Evolutionary conservation across 2,329 filamentous ascomycete genomes (phyloP).

Genomic region (Lizonia empirigonia): DNA sequence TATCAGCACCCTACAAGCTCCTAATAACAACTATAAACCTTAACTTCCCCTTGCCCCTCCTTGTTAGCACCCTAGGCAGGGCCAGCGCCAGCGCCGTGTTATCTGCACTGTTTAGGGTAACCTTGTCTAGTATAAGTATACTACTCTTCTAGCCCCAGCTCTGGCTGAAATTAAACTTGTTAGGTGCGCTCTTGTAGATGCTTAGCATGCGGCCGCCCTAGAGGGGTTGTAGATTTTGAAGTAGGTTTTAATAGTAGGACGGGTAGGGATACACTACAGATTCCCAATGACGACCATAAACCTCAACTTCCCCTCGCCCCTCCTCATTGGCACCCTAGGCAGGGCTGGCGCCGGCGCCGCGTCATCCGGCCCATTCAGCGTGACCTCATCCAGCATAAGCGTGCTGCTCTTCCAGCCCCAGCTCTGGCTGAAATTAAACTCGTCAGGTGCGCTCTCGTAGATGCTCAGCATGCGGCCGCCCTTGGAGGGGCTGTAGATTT

Average conservation of each 20-base stretch:
- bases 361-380: constrained; percentile 28
- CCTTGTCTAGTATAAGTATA: constrained; percentile 62
- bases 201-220: constrained; percentile 62
- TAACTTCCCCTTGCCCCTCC: constrained; percentile 57
- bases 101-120: constrained; percentile 28
- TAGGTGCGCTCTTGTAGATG: constrained; percentile 64
- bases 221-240: constrained; percentile 67
- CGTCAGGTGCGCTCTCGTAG: constrained; percentile 64
- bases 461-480: constrained; percentile 64
- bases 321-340: constrained; percentile 36
- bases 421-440: constrained; percentile 65
- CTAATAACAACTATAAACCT: constrained; percentile 67
- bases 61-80: constrained; percentile 24
- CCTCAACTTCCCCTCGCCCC: constrained; percentile 58
- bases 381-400: constrained; percentile 59
- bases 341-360: too few relatives aligned
- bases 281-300: constrained; percentile 67
- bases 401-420: constrained; percentile 67
- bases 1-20: constrained; percentile 49
- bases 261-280: constrained; percentile 43
- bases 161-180: constrained; percentile 65
- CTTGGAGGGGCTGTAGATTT: constrained; percentile 64
- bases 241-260: constrained; percentile 65
- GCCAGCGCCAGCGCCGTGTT: too few relatives aligned
- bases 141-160: constrained; percentile 67